Conservation (phyloP, 345 rosid species). For the Dimocarpus longan region DNA sequence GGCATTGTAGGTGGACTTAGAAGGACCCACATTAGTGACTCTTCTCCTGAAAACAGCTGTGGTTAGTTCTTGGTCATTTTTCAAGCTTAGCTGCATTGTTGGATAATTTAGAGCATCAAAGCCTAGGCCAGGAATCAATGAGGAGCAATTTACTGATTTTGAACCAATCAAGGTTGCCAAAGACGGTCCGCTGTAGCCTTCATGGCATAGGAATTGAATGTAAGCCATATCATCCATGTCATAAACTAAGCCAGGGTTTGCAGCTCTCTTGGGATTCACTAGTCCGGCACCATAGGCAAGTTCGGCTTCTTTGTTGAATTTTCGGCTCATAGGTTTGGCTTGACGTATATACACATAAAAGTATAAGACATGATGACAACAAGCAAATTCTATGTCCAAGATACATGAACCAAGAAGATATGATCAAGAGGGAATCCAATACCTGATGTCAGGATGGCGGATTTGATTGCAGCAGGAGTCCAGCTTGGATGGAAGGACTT, state of each 20-base stretch:
- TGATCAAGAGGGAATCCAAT: not conserved
- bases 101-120: constrained; percentile 86
- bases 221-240: constrained; percentile 75
- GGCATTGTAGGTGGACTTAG: constrained; percentile 54
- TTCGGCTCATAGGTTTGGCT: constrained; percentile 74
- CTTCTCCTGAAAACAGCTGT: constrained; percentile 54
- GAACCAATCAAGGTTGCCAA: constrained; percentile 52
- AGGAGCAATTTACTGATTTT: constrained; percentile 64
- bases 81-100: constrained; percentile 62
- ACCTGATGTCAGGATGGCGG: constrained; percentile 94
- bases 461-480: constrained; percentile 81
- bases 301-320: constrained; percentile 60
- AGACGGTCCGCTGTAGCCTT: constrained; percentile 69
- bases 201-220: constrained; percentile 77
- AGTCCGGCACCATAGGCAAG: constrained; percentile 89
- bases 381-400: not conserved
- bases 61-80: constrained; percentile 32
- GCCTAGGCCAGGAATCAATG: constrained; percentile 67
- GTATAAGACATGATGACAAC: constrained; percentile 8
- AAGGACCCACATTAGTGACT: constrained; percentile 77
- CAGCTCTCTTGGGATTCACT: constrained; percentile 61
- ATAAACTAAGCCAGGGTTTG: constrained; percentile 70
- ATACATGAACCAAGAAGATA: not conserved
- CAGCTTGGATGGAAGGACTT: constrained; percentile 90
- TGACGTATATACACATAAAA: not conserved